These are phyloP conservation scores for Dendrocalamus latiflorus DNA, from an alignment of 202 grass and related monocot genomes.

Conservation along the genomic window DNA sequence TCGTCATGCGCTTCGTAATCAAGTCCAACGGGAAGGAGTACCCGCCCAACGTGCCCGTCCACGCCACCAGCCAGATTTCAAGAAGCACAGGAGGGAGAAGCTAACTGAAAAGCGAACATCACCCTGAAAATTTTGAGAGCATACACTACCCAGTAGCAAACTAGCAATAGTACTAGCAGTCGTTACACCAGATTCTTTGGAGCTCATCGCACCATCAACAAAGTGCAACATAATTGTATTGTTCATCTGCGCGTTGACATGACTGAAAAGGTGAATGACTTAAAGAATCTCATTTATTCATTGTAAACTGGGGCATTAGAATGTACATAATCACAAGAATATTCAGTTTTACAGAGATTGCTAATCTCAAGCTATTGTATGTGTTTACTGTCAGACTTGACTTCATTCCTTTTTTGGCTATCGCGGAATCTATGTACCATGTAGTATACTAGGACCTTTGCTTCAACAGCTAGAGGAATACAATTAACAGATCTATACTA, in stretches of 20 bases:
- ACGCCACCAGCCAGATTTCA: conserved; percentile 61
- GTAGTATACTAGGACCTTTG: conserved; percentile 18
- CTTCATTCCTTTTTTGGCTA: not conserved
- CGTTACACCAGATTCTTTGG: not conserved
- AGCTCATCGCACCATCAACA: not conserved
- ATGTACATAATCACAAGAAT: conserved; percentile 26
- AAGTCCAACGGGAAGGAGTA: conserved; percentile 68
- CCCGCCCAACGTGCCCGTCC: conserved; percentile 52
- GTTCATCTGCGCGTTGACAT: not conserved
- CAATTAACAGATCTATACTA: conserved; percentile 19
- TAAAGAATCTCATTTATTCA: conserved; percentile 23
- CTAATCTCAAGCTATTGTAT: not conserved
- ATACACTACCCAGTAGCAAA: not conserved
- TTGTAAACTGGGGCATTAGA: not conserved
- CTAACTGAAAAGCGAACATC: conserved; percentile 32
- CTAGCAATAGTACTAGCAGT: not conserved
- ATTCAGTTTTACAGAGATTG: not conserved
- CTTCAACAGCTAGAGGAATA: conserved; percentile 32
- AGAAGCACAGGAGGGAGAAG: conserved; percentile 54
- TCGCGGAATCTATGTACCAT: conserved; percentile 18
- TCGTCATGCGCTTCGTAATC: conserved; percentile 63
- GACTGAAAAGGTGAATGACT: not conserved
- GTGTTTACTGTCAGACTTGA: not conserved
- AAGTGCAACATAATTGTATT: not conserved
- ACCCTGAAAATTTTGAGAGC: conserved; percentile 18